Percentiles rank a stretch among this genome's conserved stretches.
These are phyloP conservation scores for Rubia yunnanensis DNA, from an alignment of 257 asterid species.

Conservation along the genomic window DNA sequence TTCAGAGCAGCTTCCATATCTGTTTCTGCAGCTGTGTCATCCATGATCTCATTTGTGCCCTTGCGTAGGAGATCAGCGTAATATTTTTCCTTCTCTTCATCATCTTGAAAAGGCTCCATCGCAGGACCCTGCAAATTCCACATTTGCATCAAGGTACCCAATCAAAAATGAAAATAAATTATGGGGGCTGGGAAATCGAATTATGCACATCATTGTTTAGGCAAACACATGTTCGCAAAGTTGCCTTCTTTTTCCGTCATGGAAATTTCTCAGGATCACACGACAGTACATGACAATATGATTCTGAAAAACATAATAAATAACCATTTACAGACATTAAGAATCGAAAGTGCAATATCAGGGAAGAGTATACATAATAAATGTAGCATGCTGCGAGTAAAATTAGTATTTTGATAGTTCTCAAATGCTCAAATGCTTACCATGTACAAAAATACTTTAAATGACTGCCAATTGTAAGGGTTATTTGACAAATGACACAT, in stretches of 20 bases:
- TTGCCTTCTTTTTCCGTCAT: neutral
- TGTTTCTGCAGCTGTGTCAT: constrained; percentile 49
- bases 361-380: neutral
- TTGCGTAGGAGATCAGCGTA: constrained; percentile 47
- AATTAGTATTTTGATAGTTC: neutral
- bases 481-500: neutral
- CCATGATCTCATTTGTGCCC: constrained; percentile 49
- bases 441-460: neutral
- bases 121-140: constrained; percentile 61
- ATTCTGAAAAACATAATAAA: neutral
- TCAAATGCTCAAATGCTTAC: neutral
- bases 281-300: too few species aligned
- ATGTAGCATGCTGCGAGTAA: neutral
- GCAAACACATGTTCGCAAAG: neutral
- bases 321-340: too few species aligned
- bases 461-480: neutral
- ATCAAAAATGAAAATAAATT: neutral
- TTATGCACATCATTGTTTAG: neutral
- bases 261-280: neutral
- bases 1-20: constrained; percentile 72
- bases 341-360: neutral
- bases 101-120: constrained; percentile 66
- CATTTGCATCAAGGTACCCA: neutral
- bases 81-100: constrained; percentile 65
- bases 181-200: neutral